These are phyloP conservation scores for Sugiyamaella marilandica DNA, from an alignment of 805 yeast genomes.

Conservation along the genomic window DNA sequence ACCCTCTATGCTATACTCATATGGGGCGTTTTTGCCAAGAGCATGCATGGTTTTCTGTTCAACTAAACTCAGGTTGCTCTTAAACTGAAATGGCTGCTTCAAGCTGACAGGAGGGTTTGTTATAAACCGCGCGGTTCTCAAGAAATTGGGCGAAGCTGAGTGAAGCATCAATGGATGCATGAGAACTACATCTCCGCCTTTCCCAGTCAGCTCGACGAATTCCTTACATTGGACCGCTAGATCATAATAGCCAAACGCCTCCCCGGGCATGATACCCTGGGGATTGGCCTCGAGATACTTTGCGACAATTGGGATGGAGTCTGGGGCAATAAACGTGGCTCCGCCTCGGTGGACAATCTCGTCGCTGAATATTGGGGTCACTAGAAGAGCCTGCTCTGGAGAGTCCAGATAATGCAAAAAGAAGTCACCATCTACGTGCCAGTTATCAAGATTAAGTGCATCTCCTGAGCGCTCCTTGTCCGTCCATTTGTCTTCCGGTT, in stretches of 20 bases:
- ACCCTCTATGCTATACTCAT: constrained; percentile 8
- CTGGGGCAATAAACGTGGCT: constrained; percentile 12
- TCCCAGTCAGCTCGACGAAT: constrained; percentile 17
- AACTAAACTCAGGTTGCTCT: constrained; percentile 10
- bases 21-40: constrained; percentile 6
- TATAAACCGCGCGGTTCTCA: constrained; percentile 17
- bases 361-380: constrained; percentile 13
- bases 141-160: constrained; percentile 14
- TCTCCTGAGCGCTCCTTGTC: constrained; percentile 3
- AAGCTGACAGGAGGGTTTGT: constrained; percentile 17
- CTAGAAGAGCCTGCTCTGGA: constrained; percentile 15
- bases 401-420: constrained; percentile 13
- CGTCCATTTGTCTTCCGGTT: constrained; percentile 4
- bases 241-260: not conserved
- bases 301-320: constrained; percentile 11
- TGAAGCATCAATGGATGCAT: constrained; percentile 20
- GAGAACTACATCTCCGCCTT: constrained; percentile 16
- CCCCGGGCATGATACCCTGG: constrained; percentile 9
- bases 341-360: constrained; percentile 8
- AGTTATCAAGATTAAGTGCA: constrained; percentile 7
- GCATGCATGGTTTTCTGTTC: constrained; percentile 13
- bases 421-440: constrained; percentile 14
- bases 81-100: constrained; percentile 15
- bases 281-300: constrained; percentile 5
- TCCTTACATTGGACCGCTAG: constrained; percentile 13